Conservation (phyloP, 768 basidiomycete species). For the Gelatoporia subvermispora region DNA sequence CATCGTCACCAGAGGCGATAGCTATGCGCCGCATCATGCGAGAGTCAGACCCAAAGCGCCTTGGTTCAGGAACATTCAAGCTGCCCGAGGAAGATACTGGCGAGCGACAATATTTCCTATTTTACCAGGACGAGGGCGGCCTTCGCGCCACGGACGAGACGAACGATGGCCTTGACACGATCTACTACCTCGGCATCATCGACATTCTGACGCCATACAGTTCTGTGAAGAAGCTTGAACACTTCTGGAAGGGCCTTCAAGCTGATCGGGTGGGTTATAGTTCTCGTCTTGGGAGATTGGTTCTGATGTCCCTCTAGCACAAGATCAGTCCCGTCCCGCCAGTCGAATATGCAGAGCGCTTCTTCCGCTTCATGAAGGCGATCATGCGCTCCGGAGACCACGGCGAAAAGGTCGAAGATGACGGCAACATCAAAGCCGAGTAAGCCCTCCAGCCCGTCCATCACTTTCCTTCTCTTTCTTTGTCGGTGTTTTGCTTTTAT, state of each 20-base stretch:
- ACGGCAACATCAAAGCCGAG: not conserved
- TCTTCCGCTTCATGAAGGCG: slow-evolving; percentile 82
- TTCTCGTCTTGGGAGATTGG: slow-evolving; percentile 1
- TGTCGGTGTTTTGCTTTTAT: not conserved
- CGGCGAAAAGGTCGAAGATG: slow-evolving; percentile 21
- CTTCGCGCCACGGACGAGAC: slow-evolving; percentile 83
- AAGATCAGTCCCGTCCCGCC: slow-evolving; percentile 94
- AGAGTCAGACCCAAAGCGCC: slow-evolving; percentile 69
- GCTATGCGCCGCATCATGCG: slow-evolving; percentile 86
- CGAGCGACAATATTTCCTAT: slow-evolving; percentile 73
- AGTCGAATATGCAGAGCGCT: slow-evolving; percentile 80
- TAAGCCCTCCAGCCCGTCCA: not conserved
- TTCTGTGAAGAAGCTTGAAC: slow-evolving; percentile 72
- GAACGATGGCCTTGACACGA: slow-evolving; percentile 67
- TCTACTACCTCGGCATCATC: slow-evolving; percentile 95
- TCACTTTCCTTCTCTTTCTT: not conserved
- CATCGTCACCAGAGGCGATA: slow-evolving; percentile 63
- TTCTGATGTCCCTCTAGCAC: slow-evolving; percentile 46
- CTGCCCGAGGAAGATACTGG: slow-evolving; percentile 58
- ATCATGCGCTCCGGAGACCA: slow-evolving; percentile 81
- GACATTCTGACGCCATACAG: slow-evolving; percentile 94
- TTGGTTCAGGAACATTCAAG: slow-evolving; percentile 47
- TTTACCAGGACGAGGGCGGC: slow-evolving; percentile 97
- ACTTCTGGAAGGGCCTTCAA: slow-evolving; percentile 86
- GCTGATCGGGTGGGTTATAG: slow-evolving; percentile 72